Conservation (phyloP, 2,329 filamentous ascomycete species). For the Talaromyces sp. region DNA sequence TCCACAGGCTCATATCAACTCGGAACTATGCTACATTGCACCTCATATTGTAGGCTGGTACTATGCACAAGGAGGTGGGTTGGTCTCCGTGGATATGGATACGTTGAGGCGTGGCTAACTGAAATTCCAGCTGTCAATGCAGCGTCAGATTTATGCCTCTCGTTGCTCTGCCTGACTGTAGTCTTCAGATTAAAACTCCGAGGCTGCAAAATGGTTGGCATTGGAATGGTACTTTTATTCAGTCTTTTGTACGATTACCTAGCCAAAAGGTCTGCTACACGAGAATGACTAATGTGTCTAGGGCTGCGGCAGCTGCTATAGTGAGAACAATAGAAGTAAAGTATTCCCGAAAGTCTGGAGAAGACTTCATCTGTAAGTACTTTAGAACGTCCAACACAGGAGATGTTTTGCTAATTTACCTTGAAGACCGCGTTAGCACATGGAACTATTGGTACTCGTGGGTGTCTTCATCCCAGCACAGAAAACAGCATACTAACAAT, state of each 20-base stretch:
- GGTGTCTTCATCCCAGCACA: neutral
- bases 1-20: neutral
- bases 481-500: neutral
- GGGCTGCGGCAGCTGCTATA: constrained; percentile 7
- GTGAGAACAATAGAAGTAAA: constrained; percentile 4
- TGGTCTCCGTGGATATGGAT: neutral
- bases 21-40: constrained; percentile 12
- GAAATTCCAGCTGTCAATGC: constrained; percentile 9
- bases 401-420: neutral
- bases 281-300: neutral
- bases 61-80: constrained; percentile 11
- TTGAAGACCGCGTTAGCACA: neutral
- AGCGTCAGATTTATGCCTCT: constrained; percentile 8
- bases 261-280: neutral
- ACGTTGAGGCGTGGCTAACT: neutral
- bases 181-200: constrained; percentile 4
- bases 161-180: constrained; percentile 4
- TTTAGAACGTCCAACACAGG: neutral
- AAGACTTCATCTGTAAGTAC: constrained; percentile 10
- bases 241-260: constrained; percentile 5
- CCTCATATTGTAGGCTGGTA: constrained; percentile 1
- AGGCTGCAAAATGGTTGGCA: neutral
- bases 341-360: neutral
- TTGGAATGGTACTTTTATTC: constrained; percentile 6
- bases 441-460: constrained; percentile 12